Conservation (phyloP, 176 grass and related monocot genomes). For the Puya raimondii region DNA sequence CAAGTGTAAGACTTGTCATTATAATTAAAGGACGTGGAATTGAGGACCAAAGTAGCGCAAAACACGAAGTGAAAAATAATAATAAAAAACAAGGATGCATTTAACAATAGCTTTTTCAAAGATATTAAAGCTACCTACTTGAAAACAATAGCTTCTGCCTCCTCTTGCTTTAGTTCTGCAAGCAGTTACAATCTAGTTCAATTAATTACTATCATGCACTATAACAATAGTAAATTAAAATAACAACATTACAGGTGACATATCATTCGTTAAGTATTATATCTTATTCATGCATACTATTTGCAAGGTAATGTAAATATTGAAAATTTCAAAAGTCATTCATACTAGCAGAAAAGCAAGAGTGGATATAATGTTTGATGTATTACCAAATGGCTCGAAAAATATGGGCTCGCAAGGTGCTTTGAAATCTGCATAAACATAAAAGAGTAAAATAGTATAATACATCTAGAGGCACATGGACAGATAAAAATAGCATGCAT, state of each 20-base stretch:
- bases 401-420: constrained; percentile 87
- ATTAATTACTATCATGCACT: background rate
- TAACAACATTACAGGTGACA: background rate
- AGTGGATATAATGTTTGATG: background rate
- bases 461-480: too few species aligned
- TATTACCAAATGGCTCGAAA: constrained; percentile 86
- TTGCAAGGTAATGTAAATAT: background rate
- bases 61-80: too few species aligned
- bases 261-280: background rate
- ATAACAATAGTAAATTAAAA: background rate
- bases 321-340: background rate
- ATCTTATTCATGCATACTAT: background rate
- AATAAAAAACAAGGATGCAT: too few species aligned
- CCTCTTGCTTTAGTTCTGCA: constrained; percentile 82
- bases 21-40: too few species aligned
- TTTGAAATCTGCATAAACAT: constrained; percentile 69
- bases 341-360: background rate
- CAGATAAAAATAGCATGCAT: too few species aligned
- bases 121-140: constrained; percentile 44
- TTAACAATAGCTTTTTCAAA: too few species aligned
- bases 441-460: background rate
- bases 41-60: too few species aligned
- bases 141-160: constrained; percentile 84
- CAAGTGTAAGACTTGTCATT: too few species aligned
- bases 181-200: background rate